Evolutionary conservation across 108 stramenopile genomes (phyloP).

Genomic region (Hondaea fermentalgiana): DNA sequence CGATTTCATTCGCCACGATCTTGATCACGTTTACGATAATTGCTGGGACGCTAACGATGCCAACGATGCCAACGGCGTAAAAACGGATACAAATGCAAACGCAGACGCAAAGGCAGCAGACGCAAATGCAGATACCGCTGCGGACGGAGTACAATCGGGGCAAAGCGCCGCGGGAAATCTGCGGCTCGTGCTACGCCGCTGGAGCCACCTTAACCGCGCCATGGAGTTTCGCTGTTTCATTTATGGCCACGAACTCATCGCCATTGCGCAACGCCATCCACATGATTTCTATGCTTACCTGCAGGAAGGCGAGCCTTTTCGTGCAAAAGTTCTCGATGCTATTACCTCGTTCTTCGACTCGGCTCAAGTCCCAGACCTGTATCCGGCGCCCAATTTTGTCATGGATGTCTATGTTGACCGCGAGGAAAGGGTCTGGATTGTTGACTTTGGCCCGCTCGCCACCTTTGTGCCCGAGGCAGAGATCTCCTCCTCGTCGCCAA

Average conservation of each 20-base stretch:
- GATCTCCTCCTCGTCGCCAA: background rate
- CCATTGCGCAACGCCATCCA: slow-evolving; percentile 13
- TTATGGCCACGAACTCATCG: slow-evolving; percentile 42
- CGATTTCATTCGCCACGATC: slow-evolving; percentile 73
- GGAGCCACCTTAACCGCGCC: slow-evolving; percentile 80
- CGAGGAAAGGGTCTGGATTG: background rate
- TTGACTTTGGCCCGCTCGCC: slow-evolving; percentile 3
- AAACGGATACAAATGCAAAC: background rate
- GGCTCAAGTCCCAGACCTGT: background rate
- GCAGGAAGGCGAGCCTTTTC: background rate
- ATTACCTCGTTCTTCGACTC: background rate
- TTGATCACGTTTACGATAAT: slow-evolving; percentile 64
- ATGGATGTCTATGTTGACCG: background rate
- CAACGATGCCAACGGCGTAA: background rate
- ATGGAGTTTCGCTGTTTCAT: slow-evolving; percentile 93
- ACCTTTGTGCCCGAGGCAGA: background rate
- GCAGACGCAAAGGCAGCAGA: background rate
- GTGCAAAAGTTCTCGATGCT: background rate
- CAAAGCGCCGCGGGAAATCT: slow-evolving; percentile 6
- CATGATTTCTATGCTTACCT: background rate
- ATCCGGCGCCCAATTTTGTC: background rate
- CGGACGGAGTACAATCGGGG: background rate
- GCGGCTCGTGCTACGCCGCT: slow-evolving; percentile 72
- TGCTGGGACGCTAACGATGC: background rate
- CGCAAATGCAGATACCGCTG: background rate